Percentiles rank a stretch among this genome's conserved stretches.
Conservation (phyloP, 2,329 filamentous ascomycete genomes). For the Apiospora marii region DNA sequence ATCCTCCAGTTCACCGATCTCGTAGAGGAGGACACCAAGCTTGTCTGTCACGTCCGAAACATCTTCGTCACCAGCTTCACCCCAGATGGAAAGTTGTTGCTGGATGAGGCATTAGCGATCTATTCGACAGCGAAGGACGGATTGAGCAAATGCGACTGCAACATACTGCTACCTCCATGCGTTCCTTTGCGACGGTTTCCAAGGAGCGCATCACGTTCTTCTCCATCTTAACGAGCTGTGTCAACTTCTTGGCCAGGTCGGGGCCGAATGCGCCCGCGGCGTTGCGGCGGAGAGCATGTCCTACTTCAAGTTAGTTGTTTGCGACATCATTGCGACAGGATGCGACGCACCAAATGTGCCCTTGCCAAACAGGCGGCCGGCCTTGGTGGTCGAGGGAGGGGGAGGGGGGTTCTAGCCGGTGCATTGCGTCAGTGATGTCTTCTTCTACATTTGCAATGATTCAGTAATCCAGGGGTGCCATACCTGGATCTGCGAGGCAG, state of each 20-base stretch:
- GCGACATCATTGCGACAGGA: slow-evolving; percentile 18
- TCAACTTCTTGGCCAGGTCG: slow-evolving; percentile 96
- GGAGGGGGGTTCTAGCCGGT: slow-evolving; percentile 83
- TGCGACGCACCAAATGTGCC: slow-evolving; percentile 78
- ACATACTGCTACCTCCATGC: slow-evolving; percentile 97
- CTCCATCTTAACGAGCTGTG: slow-evolving; percentile 99
- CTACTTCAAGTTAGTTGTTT: slow-evolving; percentile 45
- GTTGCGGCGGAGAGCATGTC: slow-evolving; percentile 75
- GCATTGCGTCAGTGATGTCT: slow-evolving; percentile 9
- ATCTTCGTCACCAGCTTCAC: slow-evolving; percentile 93
- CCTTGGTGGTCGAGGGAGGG: slow-evolving; percentile 89
- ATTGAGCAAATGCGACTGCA: background rate
- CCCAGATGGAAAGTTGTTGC: slow-evolving; percentile 99
- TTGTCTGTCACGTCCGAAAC: slow-evolving; percentile 99
- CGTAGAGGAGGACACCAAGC: slow-evolving; percentile 95
- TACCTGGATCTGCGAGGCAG: slow-evolving; percentile 78
- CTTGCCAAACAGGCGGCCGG: slow-evolving; percentile 86
- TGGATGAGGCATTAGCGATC: slow-evolving; percentile 45
- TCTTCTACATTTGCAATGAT: background rate
- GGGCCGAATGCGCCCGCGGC: slow-evolving; percentile 80
- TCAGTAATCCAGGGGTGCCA: slow-evolving; percentile 29
- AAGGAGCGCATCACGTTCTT: slow-evolving; percentile 99
- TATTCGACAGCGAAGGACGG: background rate
- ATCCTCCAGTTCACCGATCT: slow-evolving; percentile 97
- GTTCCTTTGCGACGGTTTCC: slow-evolving; percentile 92